phyloP scores from a whole-genome alignment of 2,329 filamentous ascomycete genomes.

The Magnaporthiopsis rhizophila region DNA sequence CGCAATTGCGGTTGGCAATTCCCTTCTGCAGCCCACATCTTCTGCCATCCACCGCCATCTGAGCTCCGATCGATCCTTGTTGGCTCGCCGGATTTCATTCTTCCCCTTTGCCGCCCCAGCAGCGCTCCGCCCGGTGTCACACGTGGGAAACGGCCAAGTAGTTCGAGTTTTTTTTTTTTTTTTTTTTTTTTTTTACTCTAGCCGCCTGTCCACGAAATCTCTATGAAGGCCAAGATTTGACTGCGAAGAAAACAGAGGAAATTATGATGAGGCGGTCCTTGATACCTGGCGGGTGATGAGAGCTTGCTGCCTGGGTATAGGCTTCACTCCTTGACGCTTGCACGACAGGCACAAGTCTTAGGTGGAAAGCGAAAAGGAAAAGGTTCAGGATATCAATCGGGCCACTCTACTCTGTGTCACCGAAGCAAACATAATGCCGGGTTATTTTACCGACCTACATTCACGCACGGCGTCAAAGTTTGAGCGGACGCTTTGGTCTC shows the following conservation, averaged over 20 bases:
- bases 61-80: neutral
- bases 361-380: neutral
- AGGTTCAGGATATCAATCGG: neutral
- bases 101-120: neutral
- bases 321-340: neutral
- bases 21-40: neutral
- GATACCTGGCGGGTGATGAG: too few species aligned
- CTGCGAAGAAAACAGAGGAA: too few species aligned
- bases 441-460: too few species aligned
- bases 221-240: too few species aligned
- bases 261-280: too few species aligned
- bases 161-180: neutral
- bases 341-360: neutral
- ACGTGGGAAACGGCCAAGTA: neutral
- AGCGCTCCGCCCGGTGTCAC: neutral
- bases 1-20: neutral
- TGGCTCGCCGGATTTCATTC: neutral
- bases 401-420: too few species aligned
- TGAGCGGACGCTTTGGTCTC: too few species aligned
- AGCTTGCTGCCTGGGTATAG: neutral
- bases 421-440: too few species aligned
- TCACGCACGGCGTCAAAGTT: too few species aligned
- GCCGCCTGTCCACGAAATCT: too few species aligned
- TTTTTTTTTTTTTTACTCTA: accelerated
- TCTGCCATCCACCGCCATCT: neutral